Evolutionary conservation across 2,329 filamentous ascomycete genomes (phyloP).

Genomic region (Fusarium haematococcum): DNA sequence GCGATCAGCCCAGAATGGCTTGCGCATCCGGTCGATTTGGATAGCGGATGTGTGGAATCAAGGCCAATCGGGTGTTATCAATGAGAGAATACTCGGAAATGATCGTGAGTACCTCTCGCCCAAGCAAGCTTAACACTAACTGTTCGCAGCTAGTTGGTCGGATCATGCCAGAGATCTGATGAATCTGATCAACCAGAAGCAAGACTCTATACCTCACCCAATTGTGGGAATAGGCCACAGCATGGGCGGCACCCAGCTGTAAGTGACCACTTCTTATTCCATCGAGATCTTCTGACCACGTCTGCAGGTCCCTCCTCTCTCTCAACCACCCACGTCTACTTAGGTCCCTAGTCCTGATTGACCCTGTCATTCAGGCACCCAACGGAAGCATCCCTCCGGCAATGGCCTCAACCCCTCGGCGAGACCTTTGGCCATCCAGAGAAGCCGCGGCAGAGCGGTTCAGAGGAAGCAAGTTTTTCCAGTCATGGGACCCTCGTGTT

Average conservation of each 20-base stretch:
- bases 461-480: not conserved
- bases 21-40: not conserved
- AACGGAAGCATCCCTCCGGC: not conserved
- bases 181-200: slow-evolving; percentile 16
- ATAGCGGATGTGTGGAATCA: not conserved
- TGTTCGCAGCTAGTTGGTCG: not conserved
- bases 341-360: not conserved
- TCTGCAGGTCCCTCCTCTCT: not conserved
- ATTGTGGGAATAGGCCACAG: slow-evolving; percentile 17
- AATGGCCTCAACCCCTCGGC: not conserved
- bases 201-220: slow-evolving; percentile 6
- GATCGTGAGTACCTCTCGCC: not conserved
- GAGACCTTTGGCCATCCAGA: not conserved
- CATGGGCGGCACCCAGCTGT: slow-evolving; percentile 9
- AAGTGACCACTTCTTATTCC: not conserved
- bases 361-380: not conserved
- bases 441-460: not conserved
- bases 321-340: not conserved
- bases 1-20: not conserved
- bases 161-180: slow-evolving; percentile 4
- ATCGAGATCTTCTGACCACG: not conserved
- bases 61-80: not conserved
- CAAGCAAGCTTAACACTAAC: not conserved
- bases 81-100: not conserved
- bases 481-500: not conserved